Base-by-base conservation (phyloP, 148 eudicot genomes). In the Arctostaphylos glauca region DNA sequence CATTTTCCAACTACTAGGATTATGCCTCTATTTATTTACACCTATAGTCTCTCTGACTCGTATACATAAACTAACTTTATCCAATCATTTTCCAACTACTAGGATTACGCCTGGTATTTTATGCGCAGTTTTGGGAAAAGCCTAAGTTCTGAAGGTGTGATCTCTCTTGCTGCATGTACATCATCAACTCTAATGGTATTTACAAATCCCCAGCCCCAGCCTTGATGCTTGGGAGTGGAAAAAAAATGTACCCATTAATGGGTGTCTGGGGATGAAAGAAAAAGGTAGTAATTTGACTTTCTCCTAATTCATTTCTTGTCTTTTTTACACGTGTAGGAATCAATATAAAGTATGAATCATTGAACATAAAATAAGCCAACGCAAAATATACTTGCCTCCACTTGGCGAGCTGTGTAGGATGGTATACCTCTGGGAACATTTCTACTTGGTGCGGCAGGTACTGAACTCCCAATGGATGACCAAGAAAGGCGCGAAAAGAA, bases 401-500 rank as follows among this genome's bases (percentile, higher is more conserved):
- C 91, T 87, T 84, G 98, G n/a, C 90, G 93, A 76, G 82, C 91
- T 43, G 88, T 81, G 77, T 82, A 88, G 58, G 91, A 78, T 77
- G 95, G 97, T 80, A 82, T 81, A 81, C 85, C 87, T 74, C 88
- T 86, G 72, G 85, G 55, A 58, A 89, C 87, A 85, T 90, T 94
- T 83, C 98, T 92, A 74, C 89, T 46, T 76, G 90, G 90, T 80
- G 91, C 68, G 70, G 92, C 79, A 82, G 98, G 77, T 48, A 89
- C 68, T 56, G 93, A 81, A 84, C 89, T 89, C 71, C 93, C 89
- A 47, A 52, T 83, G 62, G 97, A 93, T 60, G 95, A 95, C 92
- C 84, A 91, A 70, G 95, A 88, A 74, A 94, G 67, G 74, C 97
- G 90, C 38, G 95, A 91, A 89, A 96, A 96, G 81, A 93, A 84